Percentiles rank a stretch among this genome's conserved stretches.
Evolutionary conservation across 2,329 filamentous ascomycete species (phyloP).

Genomic region (Neobulgaria alba): DNA sequence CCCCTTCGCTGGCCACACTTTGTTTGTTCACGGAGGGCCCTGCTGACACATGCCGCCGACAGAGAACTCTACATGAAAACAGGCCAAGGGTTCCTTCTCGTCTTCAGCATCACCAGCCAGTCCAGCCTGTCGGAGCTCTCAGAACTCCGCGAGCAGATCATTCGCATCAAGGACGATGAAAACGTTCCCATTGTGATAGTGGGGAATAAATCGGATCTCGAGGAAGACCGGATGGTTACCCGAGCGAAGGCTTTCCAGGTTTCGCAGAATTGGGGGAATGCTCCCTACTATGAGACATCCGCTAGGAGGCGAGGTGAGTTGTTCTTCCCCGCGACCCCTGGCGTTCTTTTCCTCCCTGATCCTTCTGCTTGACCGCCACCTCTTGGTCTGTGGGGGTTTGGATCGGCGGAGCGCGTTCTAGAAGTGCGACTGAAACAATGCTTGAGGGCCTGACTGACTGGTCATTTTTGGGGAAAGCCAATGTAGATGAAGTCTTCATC

Average conservation of each 20-base stretch:
- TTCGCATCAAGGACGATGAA: slow-evolving; percentile 64
- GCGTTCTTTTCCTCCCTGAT: too few species aligned
- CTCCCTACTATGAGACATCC: slow-evolving; percentile 66
- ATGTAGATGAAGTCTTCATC: slow-evolving; percentile 65
- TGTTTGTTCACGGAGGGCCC: too few species aligned
- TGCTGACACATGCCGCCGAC: not conserved
- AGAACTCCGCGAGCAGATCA: slow-evolving; percentile 64
- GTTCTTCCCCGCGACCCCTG: not conserved
- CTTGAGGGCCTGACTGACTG: slow-evolving; percentile 4
- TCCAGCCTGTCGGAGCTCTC: slow-evolving; percentile 61
- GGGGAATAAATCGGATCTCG: slow-evolving; percentile 66
- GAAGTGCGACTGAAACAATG: too few species aligned
- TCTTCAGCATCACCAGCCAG: slow-evolving; percentile 65
- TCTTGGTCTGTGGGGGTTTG: too few species aligned
- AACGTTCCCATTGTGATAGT: slow-evolving; percentile 64
- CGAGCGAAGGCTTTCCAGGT: slow-evolving; percentile 57
- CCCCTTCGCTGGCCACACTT: too few species aligned
- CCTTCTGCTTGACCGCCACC: too few species aligned
- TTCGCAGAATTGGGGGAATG: slow-evolving; percentile 61
- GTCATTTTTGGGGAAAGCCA: slow-evolving; percentile 27
- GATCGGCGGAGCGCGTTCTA: too few species aligned
- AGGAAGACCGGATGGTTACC: slow-evolving; percentile 61
- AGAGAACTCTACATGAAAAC: slow-evolving; percentile 69
- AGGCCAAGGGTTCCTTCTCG: slow-evolving; percentile 65
- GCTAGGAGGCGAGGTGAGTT: slow-evolving; percentile 46